Evolutionary conservation across 129 eudicot species (phyloP), one percentile per base, ranked within the genome.

Genomic region (Chrysanthemum makinoi): DNA sequence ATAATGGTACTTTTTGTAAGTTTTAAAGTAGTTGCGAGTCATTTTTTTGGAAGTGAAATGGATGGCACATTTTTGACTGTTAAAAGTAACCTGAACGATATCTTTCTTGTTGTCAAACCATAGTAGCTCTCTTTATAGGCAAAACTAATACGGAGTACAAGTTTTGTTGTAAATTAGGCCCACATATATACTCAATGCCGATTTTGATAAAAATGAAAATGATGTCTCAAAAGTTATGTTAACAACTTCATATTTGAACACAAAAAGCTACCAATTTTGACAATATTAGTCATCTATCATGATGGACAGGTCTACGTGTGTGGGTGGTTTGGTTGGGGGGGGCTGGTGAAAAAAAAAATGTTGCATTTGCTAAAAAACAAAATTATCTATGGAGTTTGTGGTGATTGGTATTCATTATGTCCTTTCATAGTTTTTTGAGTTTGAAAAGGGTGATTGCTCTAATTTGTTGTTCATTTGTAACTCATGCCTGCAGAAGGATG

Each of bases 401-500:
- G 46, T 39, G 7, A 39, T 39, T 39, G 46, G 46, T 39, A 39
- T 39, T 39, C 10, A 2, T 39, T 39, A 30, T 68, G 50, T 13
- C 1, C 56, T 53, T 15, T 28, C 28, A n/a, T 2, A 2, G 46
- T 58, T 80, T 20, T 52, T 3, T 26, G 19, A 28, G 46, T 62
- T 30, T 52, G 64, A 7, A 3, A 39, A 24, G 13, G 57, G 66
- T 50, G 20, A 43, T 44, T 62, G 20, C 19, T 77, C 55, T 19
- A 65, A 56, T 35, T 76, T 44, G 52, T 50, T 47, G 54, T 64
- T 77, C 58, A 50, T 78, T 19, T 72, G 19, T 51, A 55, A 10
- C 70, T 67, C 48, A 50, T 83, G 72, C 22, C 17, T 78, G 89
- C 98, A 93, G 98, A 93, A 86, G 98, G 96, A 80, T 93, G 96